Percentiles rank a stretch among this genome's conserved stretches.
phyloP scores from a whole-genome alignment of 805 yeast species.

The Candida bentonensis region DNA sequence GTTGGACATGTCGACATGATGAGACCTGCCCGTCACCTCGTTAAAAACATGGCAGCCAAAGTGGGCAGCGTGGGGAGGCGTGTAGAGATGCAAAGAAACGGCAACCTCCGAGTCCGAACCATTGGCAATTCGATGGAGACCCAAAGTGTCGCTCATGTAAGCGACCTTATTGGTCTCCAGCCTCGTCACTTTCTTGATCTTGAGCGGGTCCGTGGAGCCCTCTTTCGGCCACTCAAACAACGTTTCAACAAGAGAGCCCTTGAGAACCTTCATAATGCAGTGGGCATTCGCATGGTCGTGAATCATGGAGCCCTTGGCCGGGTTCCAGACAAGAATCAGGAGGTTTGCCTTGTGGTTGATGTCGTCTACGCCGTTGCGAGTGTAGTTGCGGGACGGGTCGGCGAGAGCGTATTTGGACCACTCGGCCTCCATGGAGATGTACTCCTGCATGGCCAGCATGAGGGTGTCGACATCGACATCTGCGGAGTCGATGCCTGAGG shows the following conservation, averaged over 20 bases:
- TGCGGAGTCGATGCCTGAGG: conserved; percentile 24
- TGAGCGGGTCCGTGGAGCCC: conserved; percentile 12
- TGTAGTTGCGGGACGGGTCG: conserved; percentile 38
- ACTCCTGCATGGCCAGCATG: conserved; percentile 31
- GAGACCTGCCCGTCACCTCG: conserved; percentile 28
- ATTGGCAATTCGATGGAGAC: conserved; percentile 51
- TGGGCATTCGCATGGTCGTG: conserved; percentile 71
- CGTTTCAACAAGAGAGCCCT: conserved; percentile 45
- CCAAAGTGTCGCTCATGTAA: conserved; percentile 52
- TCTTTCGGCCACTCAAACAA: conserved; percentile 32
- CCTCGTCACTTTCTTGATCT: conserved; percentile 16
- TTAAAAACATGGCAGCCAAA: conserved; percentile 32
- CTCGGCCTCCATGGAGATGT: conserved; percentile 34
- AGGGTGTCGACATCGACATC: conserved; percentile 42
- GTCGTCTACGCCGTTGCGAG: conserved; percentile 62
- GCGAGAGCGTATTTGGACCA: conserved; percentile 46
- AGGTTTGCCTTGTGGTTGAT: conserved; percentile 60
- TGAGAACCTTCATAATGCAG: conserved; percentile 56
- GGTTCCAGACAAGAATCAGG: conserved; percentile 56
- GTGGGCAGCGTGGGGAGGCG: conserved; percentile 61
- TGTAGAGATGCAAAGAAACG: conserved; percentile 56
- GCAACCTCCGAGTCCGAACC: conserved; percentile 29
- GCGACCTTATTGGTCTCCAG: conserved; percentile 32
- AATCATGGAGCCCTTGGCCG: conserved; percentile 46
- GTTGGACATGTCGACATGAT: conserved; percentile 1